A percentile compares a stretch with the other conserved stretches of the same genome.
Evolutionary conservation across 805 yeast genomes (phyloP).

Genomic region (Ogataea henricii): DNA sequence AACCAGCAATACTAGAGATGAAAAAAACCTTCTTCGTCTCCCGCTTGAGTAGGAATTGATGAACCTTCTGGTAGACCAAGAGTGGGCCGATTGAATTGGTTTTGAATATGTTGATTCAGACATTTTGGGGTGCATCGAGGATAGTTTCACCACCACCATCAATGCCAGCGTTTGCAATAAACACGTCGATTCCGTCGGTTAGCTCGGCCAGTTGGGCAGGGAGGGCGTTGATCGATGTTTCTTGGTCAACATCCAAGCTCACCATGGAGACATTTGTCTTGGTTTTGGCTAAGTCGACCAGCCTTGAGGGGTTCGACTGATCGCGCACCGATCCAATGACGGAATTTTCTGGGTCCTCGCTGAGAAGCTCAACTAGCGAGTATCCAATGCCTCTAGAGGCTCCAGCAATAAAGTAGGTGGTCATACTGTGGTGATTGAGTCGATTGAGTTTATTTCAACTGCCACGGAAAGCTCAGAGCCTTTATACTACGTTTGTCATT

Average conservation of each 20-base stretch:
- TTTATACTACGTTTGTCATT: no score
- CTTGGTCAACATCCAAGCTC: conserved; percentile 24
- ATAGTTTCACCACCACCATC: neutral
- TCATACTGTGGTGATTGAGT: no score
- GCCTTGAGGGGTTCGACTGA: conserved; percentile 13
- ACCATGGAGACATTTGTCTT: conserved; percentile 25
- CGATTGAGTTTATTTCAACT: no score
- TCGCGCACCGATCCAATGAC: conserved; percentile 26
- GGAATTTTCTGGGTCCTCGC: conserved; percentile 20
- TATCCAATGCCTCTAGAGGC: conserved; percentile 47
- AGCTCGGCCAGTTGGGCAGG: conserved; percentile 17
- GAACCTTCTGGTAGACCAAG: conserved; percentile 32
- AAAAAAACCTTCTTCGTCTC: conserved; percentile 33
- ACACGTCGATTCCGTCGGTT: conserved; percentile 35
- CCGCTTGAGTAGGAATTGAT: conserved; percentile 31
- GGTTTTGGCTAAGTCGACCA: conserved; percentile 17
- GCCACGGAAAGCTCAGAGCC: no score
- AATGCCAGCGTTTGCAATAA: conserved; percentile 39
- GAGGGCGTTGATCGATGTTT: conserved; percentile 22
- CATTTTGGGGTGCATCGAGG: neutral
- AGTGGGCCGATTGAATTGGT: conserved; percentile 38
- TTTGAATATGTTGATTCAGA: neutral
- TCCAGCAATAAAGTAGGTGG: conserved; percentile 43
- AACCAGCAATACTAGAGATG: conserved; percentile 34
- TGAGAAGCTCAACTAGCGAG: conserved; percentile 32